Evolutionary conservation across 805 yeast species (phyloP).

Genomic region (Groenewaldozyma tartarivorans): DNA sequence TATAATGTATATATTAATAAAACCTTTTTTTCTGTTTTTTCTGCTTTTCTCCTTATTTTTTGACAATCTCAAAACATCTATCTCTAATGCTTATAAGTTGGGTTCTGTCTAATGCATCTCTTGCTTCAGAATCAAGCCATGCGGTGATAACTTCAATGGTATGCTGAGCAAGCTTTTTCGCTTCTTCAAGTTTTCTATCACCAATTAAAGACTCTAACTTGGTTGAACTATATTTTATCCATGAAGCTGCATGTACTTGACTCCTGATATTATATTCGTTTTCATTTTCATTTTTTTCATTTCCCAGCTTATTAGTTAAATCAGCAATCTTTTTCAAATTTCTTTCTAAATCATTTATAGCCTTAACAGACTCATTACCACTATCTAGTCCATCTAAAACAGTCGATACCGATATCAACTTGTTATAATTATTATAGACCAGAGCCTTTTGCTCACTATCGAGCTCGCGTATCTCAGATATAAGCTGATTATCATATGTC

Average conservation of each 20-base stretch:
- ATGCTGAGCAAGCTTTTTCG: conserved; percentile 2
- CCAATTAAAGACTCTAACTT: conserved; percentile 2
- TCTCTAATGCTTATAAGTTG: not conserved
- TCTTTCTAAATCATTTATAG: conserved; percentile 3
- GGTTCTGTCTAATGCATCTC: not conserved
- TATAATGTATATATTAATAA: too few relatives aligned
- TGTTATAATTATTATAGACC: conserved; percentile 30
- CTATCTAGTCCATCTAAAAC: conserved; percentile 21
- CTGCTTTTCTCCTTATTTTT: not conserved
- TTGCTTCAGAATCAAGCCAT: not conserved
- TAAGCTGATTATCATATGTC: conserved; percentile 20
- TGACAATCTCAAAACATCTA: not conserved
- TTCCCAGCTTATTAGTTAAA: conserved; percentile 5
- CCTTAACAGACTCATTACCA: not conserved
- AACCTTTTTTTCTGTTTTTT: too few relatives aligned
- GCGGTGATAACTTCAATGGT: conserved; percentile 3
- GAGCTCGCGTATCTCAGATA: conserved; percentile 22
- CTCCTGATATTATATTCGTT: not conserved
- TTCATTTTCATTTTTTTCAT: conserved; percentile 2
- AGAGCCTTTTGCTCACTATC: conserved; percentile 31
- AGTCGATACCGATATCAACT: conserved; percentile 27
- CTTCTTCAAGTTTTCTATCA: conserved; percentile 3
- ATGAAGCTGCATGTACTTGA: conserved; percentile 1
- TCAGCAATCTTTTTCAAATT: conserved; percentile 9
- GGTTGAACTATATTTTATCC: conserved; percentile 1